Base-by-base conservation (phyloP, 2,329 filamentous ascomycete genomes). In the Canariomyces notabilis region DNA sequence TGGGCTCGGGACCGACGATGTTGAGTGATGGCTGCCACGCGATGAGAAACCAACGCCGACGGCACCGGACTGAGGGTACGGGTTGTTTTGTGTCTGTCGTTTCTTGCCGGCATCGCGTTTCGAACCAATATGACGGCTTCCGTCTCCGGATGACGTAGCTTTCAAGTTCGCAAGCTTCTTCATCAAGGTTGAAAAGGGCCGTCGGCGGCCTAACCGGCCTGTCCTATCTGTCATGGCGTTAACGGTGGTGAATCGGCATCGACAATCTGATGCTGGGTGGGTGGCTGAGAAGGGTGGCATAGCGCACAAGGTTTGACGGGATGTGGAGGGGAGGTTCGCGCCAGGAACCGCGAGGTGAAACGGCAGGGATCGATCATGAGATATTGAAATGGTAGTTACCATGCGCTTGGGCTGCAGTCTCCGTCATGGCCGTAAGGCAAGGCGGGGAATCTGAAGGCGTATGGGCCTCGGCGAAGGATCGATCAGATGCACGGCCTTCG, bases 91-190 rank as follows among this genome's bases (percentile, higher is more conserved):
- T 31, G 19, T 6, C 15, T 69, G 64, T 38, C 73, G 75, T 67
- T 84, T 87, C 67, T 84, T 86, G 43, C 64, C 57, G 44, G 54
- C 55, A 52, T 67, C 67, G 42, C 67, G 66, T 57, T 74, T 76
- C 29, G 64, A 59, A 49, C 59, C 66, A 53, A 62, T 67, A 59
- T 62, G 66, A 48, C 59, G 67, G 57, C 61, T 49, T 34, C 74
- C 74, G 50, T 80, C 75, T 53, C 77, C 80, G 23, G 83, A 85
- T 4, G 82, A 83, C 46, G 72, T 75, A 45, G 62, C 65, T 67
- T 95, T 96, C 68, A 95, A 84, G 64, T 85, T 91, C 51, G 89
- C 83, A 47, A 97, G 79, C 61, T 90, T 90, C 75, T 90, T 95
- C 74, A 98, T 89, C 86, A 91, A 94, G 57, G 83, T 87, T 37